These are phyloP conservation scores for Venustampulla echinocandica DNA, from an alignment of 495 filamentous ascomycete genomes.

Conservation along the genomic window DNA sequence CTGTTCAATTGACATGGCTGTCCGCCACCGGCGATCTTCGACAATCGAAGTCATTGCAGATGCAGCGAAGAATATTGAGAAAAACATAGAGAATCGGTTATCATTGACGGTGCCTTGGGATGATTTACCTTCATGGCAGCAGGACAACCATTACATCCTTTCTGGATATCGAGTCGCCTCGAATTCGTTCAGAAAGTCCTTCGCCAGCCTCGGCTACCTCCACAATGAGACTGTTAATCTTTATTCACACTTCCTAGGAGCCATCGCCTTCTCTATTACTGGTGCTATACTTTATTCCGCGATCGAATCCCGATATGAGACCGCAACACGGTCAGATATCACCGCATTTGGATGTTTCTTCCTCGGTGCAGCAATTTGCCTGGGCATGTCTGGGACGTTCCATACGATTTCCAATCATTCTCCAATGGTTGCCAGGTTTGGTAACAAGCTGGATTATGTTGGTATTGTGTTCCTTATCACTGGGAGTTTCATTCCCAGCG, in stretches of 20 bases:
- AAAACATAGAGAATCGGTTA: constrained; percentile 18
- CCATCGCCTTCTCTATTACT: constrained; percentile 37
- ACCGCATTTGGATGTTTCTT: constrained; percentile 74
- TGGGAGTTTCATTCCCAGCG: constrained; percentile 74
- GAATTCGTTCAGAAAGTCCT: constrained; percentile 53
- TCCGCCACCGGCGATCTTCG: constrained; percentile 11
- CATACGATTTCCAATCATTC: constrained; percentile 66
- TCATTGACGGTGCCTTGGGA: constrained; percentile 47
- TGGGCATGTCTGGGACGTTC: constrained; percentile 80
- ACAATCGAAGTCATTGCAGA: constrained; percentile 12
- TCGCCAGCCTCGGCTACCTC: constrained; percentile 59
- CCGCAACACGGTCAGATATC: constrained; percentile 56
- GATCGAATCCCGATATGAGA: constrained; percentile 57
- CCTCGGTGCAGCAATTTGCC: constrained; percentile 59
- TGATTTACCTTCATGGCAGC: constrained; percentile 60
- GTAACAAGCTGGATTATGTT: constrained; percentile 78
- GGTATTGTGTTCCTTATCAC: constrained; percentile 86
- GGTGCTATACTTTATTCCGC: constrained; percentile 36
- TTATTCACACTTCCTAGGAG: constrained; percentile 73
- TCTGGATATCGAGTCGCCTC: constrained; percentile 64
- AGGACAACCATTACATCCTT: constrained; percentile 69
- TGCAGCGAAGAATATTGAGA: constrained; percentile 12
- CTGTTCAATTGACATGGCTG: constrained; percentile 11
- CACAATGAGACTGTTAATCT: constrained; percentile 97
- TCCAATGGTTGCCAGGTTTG: constrained; percentile 43